Evolutionary conservation across 1,284 basidiomycete genomes (phyloP).

Genomic region (Singerocomus rubriflavus): DNA sequence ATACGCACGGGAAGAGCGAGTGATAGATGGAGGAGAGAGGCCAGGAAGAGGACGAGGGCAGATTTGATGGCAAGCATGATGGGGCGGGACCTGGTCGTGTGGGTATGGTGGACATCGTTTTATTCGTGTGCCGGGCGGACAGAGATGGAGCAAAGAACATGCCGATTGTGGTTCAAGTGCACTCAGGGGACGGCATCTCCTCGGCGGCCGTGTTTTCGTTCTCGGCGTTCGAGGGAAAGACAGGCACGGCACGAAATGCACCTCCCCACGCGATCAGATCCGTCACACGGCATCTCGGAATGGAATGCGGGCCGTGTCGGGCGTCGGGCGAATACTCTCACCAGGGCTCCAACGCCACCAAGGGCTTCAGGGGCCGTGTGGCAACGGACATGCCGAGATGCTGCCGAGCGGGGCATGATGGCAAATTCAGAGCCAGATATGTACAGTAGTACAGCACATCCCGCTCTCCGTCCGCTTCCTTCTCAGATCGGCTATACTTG

Average conservation of each 20-base stretch:
- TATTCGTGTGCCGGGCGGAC: conserved; percentile 16
- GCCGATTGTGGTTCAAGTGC: conserved; percentile 20
- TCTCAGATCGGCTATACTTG: conserved; percentile 2
- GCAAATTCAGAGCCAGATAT: too few species aligned
- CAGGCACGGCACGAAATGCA: conserved; percentile 23
- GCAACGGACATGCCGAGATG: too few species aligned
- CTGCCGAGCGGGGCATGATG: too few species aligned
- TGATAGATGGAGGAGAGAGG: conserved; percentile 23
- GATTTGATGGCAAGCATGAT: conserved; percentile 22
- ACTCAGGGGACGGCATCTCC: conserved; percentile 1
- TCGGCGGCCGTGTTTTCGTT: conserved; percentile 25
- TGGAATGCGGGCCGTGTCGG: not conserved
- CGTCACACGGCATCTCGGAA: conserved; percentile 7
- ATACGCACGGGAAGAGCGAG: conserved; percentile 23
- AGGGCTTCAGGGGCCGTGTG: too few species aligned
- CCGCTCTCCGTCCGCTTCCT: too few species aligned
- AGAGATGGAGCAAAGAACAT: conserved; percentile 25
- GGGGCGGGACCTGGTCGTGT: conserved; percentile 1
- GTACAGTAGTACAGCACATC: too few species aligned
- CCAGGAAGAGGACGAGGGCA: conserved; percentile 23
- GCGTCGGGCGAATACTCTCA: too few species aligned
- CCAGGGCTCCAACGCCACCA: too few species aligned
- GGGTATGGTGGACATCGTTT: conserved; percentile 16
- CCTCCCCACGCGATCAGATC: conserved; percentile 4
- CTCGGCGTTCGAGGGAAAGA: conserved; percentile 15